Evolutionary conservation across 1,284 basidiomycete species (phyloP).

Genomic region (Irpex sp.): DNA sequence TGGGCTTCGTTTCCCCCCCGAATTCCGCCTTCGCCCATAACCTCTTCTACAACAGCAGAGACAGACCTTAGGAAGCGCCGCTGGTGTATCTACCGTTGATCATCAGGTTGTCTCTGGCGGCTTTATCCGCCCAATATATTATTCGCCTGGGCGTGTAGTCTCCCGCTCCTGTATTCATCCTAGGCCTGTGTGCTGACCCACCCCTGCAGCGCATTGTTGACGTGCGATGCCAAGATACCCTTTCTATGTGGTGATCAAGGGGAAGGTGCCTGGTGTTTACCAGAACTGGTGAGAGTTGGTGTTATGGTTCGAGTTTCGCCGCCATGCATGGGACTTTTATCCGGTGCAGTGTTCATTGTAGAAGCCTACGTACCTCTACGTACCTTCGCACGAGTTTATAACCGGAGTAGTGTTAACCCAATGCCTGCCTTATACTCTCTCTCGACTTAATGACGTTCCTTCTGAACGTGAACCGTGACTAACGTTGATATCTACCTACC

Average conservation of each 20-base stretch:
- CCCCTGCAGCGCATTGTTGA: too few relatives aligned
- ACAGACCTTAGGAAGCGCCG: too few relatives aligned
- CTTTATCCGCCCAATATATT: not conserved
- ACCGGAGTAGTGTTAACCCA: too few relatives aligned
- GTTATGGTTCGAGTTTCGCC: not conserved
- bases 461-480: too few relatives aligned
- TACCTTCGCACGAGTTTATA: not conserved
- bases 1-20: too few relatives aligned
- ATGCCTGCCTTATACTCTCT: too few relatives aligned
- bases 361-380: too few relatives aligned
- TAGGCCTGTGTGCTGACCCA: not conserved
- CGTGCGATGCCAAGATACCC: constrained; percentile 35
- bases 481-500: too few relatives aligned
- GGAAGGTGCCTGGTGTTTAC: constrained; percentile 41
- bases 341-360: not conserved
- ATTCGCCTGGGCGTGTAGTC: not conserved
- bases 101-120: too few relatives aligned
- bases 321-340: not conserved
- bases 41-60: too few relatives aligned
- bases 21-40: too few relatives aligned
- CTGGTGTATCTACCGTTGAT: too few relatives aligned
- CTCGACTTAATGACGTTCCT: not conserved
- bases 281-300: constrained; percentile 33
- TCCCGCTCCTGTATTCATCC: not conserved
- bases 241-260: constrained; percentile 43